Percentiles rank a stretch among this genome's conserved stretches.
Conservation (phyloP, 2,329 filamentous ascomycete species). For the Diaporthe sp. region DNA sequence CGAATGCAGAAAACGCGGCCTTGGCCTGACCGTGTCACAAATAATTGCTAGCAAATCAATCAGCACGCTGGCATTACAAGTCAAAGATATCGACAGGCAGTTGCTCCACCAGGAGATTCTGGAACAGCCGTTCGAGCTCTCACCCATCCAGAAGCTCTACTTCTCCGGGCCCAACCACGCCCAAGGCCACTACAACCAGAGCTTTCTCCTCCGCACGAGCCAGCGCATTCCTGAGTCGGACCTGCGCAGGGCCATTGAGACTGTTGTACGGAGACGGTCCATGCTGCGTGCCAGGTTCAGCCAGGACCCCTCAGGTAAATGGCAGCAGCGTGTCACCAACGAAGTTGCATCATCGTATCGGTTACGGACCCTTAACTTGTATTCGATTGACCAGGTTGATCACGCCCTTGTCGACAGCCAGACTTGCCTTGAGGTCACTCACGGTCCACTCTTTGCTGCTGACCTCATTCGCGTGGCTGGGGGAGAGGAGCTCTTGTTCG, state of each 20-base stretch:
- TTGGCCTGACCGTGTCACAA: slow-evolving; percentile 57
- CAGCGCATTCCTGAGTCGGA: slow-evolving; percentile 40
- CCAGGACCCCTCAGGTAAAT: slow-evolving; percentile 41
- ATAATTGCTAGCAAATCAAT: slow-evolving; percentile 54
- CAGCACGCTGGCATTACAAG: not conserved
- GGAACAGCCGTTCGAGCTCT: slow-evolving; percentile 53
- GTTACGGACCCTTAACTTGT: slow-evolving; percentile 35
- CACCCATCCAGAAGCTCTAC: slow-evolving; percentile 60
- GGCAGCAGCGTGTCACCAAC: slow-evolving; percentile 45
- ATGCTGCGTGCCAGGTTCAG: slow-evolving; percentile 54
- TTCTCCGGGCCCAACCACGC: slow-evolving; percentile 52
- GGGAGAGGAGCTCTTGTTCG: slow-evolving; percentile 42
- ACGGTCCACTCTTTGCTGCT: slow-evolving; percentile 45
- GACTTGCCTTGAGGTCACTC: slow-evolving; percentile 38
- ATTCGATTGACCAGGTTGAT: slow-evolving; percentile 36
- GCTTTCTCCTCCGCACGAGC: slow-evolving; percentile 53
- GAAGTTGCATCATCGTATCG: slow-evolving; percentile 39
- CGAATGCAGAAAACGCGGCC: slow-evolving; percentile 53
- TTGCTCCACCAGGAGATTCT: slow-evolving; percentile 39
- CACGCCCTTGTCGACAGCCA: slow-evolving; percentile 41
- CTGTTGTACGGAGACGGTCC: slow-evolving; percentile 47
- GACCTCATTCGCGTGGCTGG: slow-evolving; percentile 41
- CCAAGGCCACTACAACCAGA: slow-evolving; percentile 56
- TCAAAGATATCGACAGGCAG: slow-evolving; percentile 16
- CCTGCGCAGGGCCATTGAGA: slow-evolving; percentile 41